Evolutionary conservation across 176 grass and related monocot genomes (phyloP).

Genomic region (Bolboschoenus planiculmis): DNA sequence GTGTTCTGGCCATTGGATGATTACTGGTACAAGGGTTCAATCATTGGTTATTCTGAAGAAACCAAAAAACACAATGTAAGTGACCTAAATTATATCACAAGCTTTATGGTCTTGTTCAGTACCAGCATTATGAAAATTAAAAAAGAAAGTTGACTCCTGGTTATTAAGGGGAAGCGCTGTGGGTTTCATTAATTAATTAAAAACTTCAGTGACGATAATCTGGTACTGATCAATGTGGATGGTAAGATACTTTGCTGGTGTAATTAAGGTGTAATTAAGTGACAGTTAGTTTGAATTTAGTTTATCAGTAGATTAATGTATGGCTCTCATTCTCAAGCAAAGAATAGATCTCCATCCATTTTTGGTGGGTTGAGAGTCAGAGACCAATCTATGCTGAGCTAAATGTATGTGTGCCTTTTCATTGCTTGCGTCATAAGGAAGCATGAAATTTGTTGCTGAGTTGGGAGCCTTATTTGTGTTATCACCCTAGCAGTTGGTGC

Average conservation of each 20-base stretch:
- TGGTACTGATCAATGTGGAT: neutral
- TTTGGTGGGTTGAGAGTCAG: neutral
- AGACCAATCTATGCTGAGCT: neutral
- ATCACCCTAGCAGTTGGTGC: neutral
- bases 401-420: neutral
- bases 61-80: slow-evolving; percentile 74
- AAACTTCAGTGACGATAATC: neutral
- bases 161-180: neutral
- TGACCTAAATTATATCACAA: neutral
- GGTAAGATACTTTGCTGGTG: neutral
- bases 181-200: neutral
- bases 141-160: neutral
- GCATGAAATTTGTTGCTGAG: neutral
- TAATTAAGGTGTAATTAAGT: neutral
- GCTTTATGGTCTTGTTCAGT: neutral
- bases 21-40: slow-evolving; percentile 89
- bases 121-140: neutral
- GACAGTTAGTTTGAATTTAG: neutral
- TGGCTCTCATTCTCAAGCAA: neutral
- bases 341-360: neutral
- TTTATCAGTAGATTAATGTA: neutral
- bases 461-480: neutral
- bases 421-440: neutral
- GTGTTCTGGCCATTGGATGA: slow-evolving; percentile 94
- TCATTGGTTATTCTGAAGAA: slow-evolving; percentile 42